Evolutionary conservation across 768 basidiomycete genomes (phyloP).

Genomic region (Sporobolomyces roseus): DNA sequence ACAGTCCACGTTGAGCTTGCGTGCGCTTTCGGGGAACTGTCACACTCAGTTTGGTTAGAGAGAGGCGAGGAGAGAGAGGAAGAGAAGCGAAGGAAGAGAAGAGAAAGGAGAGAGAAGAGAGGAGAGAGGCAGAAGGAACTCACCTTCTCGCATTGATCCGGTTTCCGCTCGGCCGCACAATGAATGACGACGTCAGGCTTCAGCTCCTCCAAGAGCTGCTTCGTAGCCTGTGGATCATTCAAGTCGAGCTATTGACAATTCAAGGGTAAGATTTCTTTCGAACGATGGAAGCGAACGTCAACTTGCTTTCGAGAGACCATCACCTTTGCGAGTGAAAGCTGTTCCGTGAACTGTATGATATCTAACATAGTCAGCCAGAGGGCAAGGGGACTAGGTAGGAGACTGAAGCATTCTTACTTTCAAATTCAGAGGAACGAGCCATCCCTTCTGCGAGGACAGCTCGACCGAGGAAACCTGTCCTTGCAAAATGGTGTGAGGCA

Average conservation of each 20-base stretch:
- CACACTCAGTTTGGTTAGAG: too few relatives aligned
- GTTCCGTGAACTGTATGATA: conserved; percentile 59
- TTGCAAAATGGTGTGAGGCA: too few relatives aligned
- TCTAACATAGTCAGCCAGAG: too few relatives aligned
- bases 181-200: conserved; percentile 79
- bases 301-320: conserved; percentile 31
- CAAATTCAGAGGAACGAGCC: too few relatives aligned
- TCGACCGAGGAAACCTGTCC: conserved; percentile 67
- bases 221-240: conserved; percentile 58
- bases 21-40: conserved; percentile 65
- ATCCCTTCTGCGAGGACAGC: conserved; percentile 13
- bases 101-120: too few relatives aligned
- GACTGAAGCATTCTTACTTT: too few relatives aligned
- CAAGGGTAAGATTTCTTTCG: too few relatives aligned
- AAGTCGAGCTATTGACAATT: conserved; percentile 60
- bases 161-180: conserved; percentile 96
- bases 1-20: conserved; percentile 53
- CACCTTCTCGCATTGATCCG: too few relatives aligned
- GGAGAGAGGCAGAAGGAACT: too few relatives aligned
- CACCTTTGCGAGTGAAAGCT: conserved; percentile 64
- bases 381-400: too few relatives aligned
- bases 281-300: neutral
- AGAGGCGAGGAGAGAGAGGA: too few relatives aligned
- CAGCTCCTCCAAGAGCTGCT: conserved; percentile 57
- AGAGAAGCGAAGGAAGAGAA: too few relatives aligned